Conservation (phyloP, 306 rosid genomes). For the Cicer bijugum region DNA sequence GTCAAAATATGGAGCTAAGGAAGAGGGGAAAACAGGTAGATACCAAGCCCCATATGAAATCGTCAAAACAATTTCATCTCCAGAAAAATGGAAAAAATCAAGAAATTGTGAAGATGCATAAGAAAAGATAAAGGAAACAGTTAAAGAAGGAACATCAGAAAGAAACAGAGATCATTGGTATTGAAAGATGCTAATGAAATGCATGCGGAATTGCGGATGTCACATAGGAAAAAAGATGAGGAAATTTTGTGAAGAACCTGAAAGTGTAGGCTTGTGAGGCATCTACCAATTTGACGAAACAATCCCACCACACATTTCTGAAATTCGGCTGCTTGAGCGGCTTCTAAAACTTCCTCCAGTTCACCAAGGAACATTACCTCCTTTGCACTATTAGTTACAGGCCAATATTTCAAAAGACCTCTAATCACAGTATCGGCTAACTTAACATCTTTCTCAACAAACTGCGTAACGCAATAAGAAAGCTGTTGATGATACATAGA, state of each 20-base stretch:
- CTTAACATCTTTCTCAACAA: constrained; percentile 65
- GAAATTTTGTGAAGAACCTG: constrained; percentile 49
- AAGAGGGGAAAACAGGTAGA: background rate
- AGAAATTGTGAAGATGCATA: background rate
- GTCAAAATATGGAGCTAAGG: background rate
- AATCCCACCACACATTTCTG: constrained; percentile 61
- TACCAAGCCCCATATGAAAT: background rate
- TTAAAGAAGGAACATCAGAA: background rate
- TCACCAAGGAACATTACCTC: constrained; percentile 44
- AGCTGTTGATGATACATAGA: constrained; percentile 68
- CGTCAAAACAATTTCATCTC: background rate
- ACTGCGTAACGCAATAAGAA: constrained; percentile 61
- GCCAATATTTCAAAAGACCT: constrained; percentile 68
- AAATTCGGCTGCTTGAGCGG: constrained; percentile 47
- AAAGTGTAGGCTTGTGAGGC: constrained; percentile 66
- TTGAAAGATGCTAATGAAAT: constrained; percentile 14
- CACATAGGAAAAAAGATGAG: constrained; percentile 3
- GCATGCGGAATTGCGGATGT: constrained; percentile 15
- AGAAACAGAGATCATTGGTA: constrained; percentile 14
- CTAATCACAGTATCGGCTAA: constrained; percentile 63
- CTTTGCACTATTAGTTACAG: constrained; percentile 49
- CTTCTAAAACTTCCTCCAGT: constrained; percentile 43
- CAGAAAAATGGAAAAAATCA: background rate
- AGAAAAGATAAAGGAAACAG: background rate
- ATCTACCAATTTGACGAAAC: constrained; percentile 58